Base-by-base conservation (phyloP, 495 filamentous ascomycete genomes). In the Penicillium macrosclerotiorum region DNA sequence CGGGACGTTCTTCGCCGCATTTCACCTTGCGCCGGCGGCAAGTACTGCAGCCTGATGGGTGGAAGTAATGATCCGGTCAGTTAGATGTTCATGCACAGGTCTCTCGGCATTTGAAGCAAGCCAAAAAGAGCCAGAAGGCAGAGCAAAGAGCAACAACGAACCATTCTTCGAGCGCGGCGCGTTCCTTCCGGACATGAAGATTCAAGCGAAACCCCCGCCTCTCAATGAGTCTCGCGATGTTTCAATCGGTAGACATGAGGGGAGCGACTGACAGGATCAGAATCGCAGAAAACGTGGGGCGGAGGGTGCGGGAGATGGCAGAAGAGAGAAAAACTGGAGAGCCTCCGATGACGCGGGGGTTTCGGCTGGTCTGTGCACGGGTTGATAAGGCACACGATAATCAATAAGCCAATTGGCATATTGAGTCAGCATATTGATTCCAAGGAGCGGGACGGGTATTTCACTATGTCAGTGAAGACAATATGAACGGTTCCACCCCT, bases 11-110 rank as follows among this genome's bases (percentile, higher is more conserved):
- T 60, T 80, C 77, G 40, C 76, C 77, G 49, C 77, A 80, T 58
- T 78, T 77, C 9, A 80, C 72, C 47, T 80, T 80, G 26, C 76
- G 69, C 47, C 75, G 73, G 34, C 75, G 73, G 55, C 76, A 80
- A 31, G 76, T 78, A 55, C 68, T 73, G 62, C 75, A 73, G 50
- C 69, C 67, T 73, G 40, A 22, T 11, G 19, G 25, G 30, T 9
- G 16, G 29, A 42, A 32, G 32, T 8, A 2, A 4, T 22, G 27
- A 25, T 39, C 18, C 31, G 27, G 34, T 43, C 11, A 36, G 24
- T 39, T 17, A n/a, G 31, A 22, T 14, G 41, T 26, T 29, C 16
- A 33, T 37, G 43, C n/a, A n/a, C n/a, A n/a, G n/a, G n/a, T n/a
- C n/a, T n/a, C n/a, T n/a, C 42, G 46, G 47, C 42, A 42, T 32